phyloP scores from a whole-genome alignment of 1,284 basidiomycete species.

The Neonothopanus nambi region DNA sequence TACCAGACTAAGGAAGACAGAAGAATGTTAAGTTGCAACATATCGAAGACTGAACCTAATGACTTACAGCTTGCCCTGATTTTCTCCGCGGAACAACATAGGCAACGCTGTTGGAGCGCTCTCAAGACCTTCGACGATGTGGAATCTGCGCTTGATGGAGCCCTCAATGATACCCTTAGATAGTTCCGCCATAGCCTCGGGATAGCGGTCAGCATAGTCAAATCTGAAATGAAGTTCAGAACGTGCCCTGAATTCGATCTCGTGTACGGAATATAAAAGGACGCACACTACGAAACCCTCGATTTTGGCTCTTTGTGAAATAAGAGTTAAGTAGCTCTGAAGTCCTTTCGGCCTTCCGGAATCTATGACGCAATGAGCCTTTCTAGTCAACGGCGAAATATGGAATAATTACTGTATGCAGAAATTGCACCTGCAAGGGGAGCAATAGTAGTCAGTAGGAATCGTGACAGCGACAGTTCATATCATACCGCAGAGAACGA shows the following conservation, averaged over 20 bases:
- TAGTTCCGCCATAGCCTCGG: conserved; percentile 55
- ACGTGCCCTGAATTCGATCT: too few species aligned
- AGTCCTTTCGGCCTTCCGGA: conserved; percentile 55
- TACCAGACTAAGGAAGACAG: conserved; percentile 41
- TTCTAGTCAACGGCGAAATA: not conserved
- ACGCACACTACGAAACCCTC: conserved; percentile 79
- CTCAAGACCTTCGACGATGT: conserved; percentile 70
- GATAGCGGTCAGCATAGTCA: conserved; percentile 62
- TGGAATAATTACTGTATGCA: conserved; percentile 58
- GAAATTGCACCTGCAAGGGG: conserved; percentile 60
- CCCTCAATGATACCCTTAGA: conserved; percentile 60
- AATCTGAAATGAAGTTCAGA: conserved; percentile 27
- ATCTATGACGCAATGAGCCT: not conserved
- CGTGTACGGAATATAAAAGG: not conserved
- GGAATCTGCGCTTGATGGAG: conserved; percentile 79
- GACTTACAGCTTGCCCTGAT: conserved; percentile 70
- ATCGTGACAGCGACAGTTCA: conserved; percentile 13
- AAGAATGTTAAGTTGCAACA: conserved; percentile 2
- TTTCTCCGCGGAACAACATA: conserved; percentile 77
- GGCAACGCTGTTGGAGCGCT: conserved; percentile 68
- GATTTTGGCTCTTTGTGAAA: conserved; percentile 74
- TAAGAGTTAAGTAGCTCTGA: conserved; percentile 62
- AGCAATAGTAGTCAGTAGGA: not conserved
- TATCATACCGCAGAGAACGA: conserved; percentile 63
- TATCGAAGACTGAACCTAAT: too few species aligned